A percentile compares a stretch with the other conserved stretches of the same genome.
These are phyloP conservation scores for Pythium rhizo-oryzae DNA, from an alignment of 352 stramenopile genomes.

Conservation along the genomic window DNA sequence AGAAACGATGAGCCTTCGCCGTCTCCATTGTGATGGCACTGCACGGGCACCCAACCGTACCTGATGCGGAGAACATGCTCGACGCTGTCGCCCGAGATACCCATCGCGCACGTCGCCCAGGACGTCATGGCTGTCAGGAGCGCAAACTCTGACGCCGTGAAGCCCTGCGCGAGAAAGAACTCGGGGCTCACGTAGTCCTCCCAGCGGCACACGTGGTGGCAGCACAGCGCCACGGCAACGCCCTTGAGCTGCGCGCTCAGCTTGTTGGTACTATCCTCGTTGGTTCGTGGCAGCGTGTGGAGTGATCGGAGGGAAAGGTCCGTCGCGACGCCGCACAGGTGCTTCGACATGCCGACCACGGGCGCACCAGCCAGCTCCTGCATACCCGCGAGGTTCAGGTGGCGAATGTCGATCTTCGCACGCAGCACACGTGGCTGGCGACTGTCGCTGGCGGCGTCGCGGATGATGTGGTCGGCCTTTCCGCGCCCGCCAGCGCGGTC, in stretches of 20 bases:
- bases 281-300: slow-evolving; percentile 43
- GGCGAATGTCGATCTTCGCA: slow-evolving; percentile 86
- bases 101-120: slow-evolving; percentile 82
- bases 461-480: slow-evolving; percentile 78
- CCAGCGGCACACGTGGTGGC: slow-evolving; percentile 77
- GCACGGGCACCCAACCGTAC: slow-evolving; percentile 36
- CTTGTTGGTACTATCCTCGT: slow-evolving; percentile 7
- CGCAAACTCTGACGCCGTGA: slow-evolving; percentile 59
- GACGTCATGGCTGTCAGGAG: slow-evolving; percentile 73
- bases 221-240: slow-evolving; percentile 77
- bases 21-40: neutral
- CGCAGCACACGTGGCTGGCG: slow-evolving; percentile 46
- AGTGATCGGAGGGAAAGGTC: slow-evolving; percentile 81
- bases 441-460: slow-evolving; percentile 22
- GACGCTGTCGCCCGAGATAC: slow-evolving; percentile 61
- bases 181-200: slow-evolving; percentile 72
- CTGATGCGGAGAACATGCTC: slow-evolving; percentile 71
- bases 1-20: neutral
- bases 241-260: slow-evolving; percentile 44
- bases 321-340: slow-evolving; percentile 82
- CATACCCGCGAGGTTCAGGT: slow-evolving; percentile 78
- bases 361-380: slow-evolving; percentile 45
- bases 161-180: slow-evolving; percentile 62
- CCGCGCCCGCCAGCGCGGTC: slow-evolving; percentile 71
- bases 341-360: slow-evolving; percentile 88